Base-by-base conservation (phyloP, 1,284 basidiomycete genomes). In the Microbotryomycetes sp. region DNA sequence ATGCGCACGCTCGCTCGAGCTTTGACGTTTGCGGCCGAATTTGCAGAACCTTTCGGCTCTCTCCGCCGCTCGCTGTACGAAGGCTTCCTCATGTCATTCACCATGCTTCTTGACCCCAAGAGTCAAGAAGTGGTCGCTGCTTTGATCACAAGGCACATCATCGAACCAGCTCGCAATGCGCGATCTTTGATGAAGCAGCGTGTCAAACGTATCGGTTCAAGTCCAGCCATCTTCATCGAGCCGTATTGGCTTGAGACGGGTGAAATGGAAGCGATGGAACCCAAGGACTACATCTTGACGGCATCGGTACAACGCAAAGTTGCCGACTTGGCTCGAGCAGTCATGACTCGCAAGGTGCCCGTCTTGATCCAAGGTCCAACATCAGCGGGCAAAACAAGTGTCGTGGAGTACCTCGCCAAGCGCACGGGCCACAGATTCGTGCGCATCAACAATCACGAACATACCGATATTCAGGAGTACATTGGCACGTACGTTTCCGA, bases 381-480 rank as follows among this genome's bases (percentile, higher is more conserved):
- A 0, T 97, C 94, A 1, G 90, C 88, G 57, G 96, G 96, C 47
- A 98, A 98, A 79, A 99, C 96, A 1, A 94, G 90, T 73, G 89
- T 96, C 0, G 86, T 98, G 60, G 93, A 97, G 77, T 97, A 96
- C 76, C 84, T 99, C 25, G 94, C 96, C 2, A 84, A 84, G 63
- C 82, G 89, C 62, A 97, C 94, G 0, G 94, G 96, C 0, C 96
- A 99, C 78, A 84, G 84, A 30, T 98, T 98, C 74, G 86, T 99
- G 29, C 89, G 96, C 42, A 97, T 98, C 82, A 98, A 99, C 79
- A 98, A 99, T 73, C 96, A 99, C 78, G 96, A 99, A 72, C 96
- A 98, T 74, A 99, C 96, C 4, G 96, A 99, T 75, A 93, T 79
- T 57, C 96, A 99, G 74, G 96, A 99, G 74, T 99, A 99, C 74